Percentiles rank a stretch among this genome's conserved stretches.
Evolutionary conservation across 106 monocot species (phyloP).

Genomic region (Apostasia ramifera): DNA sequence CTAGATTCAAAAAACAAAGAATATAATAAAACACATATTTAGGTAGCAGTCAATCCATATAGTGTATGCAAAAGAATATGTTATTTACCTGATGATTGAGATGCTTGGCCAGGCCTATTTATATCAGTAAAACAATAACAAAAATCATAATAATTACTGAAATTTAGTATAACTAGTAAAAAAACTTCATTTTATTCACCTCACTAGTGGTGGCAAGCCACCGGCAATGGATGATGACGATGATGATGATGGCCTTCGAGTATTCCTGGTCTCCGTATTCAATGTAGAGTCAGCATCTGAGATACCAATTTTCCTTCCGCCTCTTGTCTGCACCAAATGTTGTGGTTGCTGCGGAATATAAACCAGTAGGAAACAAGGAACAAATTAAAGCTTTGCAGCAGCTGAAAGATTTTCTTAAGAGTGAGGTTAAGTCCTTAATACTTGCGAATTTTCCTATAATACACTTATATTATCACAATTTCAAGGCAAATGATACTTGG

Average conservation of each 20-base stretch:
- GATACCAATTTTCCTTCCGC: conserved; percentile 49
- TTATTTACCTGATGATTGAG: conserved; percentile 69
- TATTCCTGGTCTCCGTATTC: conserved; percentile 49
- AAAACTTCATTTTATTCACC: conserved; percentile 27
- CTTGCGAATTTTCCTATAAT: too few relatives aligned
- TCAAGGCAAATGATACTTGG: too few relatives aligned
- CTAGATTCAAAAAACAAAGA: conserved; percentile 23
- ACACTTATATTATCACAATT: too few relatives aligned
- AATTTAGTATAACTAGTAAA: background rate
- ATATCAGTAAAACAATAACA: conserved; percentile 10
- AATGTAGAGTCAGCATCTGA: conserved; percentile 41
- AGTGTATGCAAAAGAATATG: background rate
- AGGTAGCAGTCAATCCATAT: background rate
- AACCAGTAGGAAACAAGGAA: background rate
- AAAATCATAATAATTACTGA: background rate
- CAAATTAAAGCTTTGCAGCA: background rate
- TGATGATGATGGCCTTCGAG: conserved; percentile 59
- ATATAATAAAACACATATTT: background rate
- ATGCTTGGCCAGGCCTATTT: conserved; percentile 36
- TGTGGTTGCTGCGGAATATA: conserved; percentile 43
- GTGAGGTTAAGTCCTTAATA: too few relatives aligned
- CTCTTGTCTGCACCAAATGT: conserved; percentile 75
- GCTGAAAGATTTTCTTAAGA: background rate
- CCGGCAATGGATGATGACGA: conserved; percentile 56
- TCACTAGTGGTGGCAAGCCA: conserved; percentile 77